These are phyloP conservation scores for Ailanthus altissimus DNA, from an alignment of 345 rosid genomes.

Conservation along the genomic window DNA sequence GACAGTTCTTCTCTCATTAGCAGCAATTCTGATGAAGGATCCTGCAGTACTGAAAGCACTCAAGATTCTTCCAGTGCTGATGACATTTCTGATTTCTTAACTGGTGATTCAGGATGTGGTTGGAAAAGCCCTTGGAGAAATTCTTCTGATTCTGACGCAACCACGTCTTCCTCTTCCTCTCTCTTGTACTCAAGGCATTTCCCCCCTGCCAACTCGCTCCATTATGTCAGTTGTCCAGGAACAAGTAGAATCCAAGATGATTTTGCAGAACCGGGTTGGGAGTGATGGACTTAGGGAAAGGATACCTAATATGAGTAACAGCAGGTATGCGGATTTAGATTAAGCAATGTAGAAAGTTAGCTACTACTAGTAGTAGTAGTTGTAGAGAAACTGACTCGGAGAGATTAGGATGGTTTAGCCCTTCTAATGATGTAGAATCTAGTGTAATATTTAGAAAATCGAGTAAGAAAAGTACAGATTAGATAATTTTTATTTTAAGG, in stretches of 20 bases:
- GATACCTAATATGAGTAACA: slow-evolving; percentile 18
- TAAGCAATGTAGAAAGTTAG: slow-evolving; percentile 44
- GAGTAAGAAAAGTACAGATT: slow-evolving; percentile 31
- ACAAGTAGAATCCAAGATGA: slow-evolving; percentile 31
- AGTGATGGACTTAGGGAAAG: slow-evolving; percentile 14
- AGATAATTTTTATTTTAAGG: slow-evolving; percentile 13
- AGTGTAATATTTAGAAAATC: slow-evolving; percentile 42
- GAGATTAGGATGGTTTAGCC: slow-evolving; percentile 38
- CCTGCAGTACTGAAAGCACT: slow-evolving; percentile 84
- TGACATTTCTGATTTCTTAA: slow-evolving; percentile 69
- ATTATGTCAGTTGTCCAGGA: slow-evolving; percentile 28
- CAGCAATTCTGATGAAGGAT: slow-evolving; percentile 85
- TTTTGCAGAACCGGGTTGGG: slow-evolving; percentile 8
- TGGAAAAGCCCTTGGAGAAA: slow-evolving; percentile 55
- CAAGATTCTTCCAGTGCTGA: slow-evolving; percentile 66
- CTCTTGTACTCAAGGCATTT: slow-evolving; percentile 50
- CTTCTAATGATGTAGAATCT: slow-evolving; percentile 41
- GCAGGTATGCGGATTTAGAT: slow-evolving; percentile 26
- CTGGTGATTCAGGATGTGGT: slow-evolving; percentile 53
- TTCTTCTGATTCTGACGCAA: slow-evolving; percentile 57
- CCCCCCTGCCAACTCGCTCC: slow-evolving; percentile 31
- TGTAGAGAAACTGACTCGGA: slow-evolving; percentile 41
- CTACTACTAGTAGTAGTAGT: slow-evolving; percentile 28
- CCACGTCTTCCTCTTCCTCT: slow-evolving; percentile 59
- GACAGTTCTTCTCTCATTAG: slow-evolving; percentile 82